Percentiles rank a stretch among this genome's conserved stretches.
Evolutionary conservation across 176 grass and related monocot genomes (phyloP).

Genomic region (Triticum dicoccoides): DNA sequence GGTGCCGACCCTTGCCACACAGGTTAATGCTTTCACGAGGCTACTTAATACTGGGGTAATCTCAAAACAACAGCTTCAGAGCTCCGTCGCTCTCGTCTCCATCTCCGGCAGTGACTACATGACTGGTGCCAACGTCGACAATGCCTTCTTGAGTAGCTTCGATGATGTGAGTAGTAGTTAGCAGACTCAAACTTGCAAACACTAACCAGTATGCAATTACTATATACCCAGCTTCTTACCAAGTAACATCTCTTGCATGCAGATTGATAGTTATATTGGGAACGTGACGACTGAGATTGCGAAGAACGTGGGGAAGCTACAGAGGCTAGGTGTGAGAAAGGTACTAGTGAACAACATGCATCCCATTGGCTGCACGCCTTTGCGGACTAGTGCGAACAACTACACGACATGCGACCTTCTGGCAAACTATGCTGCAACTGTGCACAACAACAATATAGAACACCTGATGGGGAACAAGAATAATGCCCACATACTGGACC

Average conservation of each 20-base stretch:
- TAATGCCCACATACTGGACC: not conserved
- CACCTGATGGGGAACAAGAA: not conserved
- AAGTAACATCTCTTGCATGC: not conserved
- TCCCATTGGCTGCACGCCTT: slow-evolving; percentile 48
- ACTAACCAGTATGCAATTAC: not conserved
- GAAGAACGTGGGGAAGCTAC: slow-evolving; percentile 10
- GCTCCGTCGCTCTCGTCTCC: slow-evolving; percentile 30
- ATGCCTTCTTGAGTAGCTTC: not conserved
- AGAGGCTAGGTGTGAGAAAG: slow-evolving; percentile 16
- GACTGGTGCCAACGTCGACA: not conserved
- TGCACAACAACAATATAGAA: not conserved
- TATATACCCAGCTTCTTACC: not conserved
- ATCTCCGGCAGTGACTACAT: slow-evolving; percentile 37
- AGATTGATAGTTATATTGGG: not conserved
- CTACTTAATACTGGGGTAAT: not conserved
- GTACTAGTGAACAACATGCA: not conserved
- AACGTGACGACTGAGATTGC: not conserved
- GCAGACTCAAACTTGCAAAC: not conserved
- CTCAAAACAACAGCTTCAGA: not conserved
- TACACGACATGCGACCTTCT: not conserved
- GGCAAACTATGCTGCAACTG: not conserved
- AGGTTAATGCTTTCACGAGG: not conserved
- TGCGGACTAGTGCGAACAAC: not conserved
- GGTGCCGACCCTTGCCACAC: not conserved
- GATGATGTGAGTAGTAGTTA: not conserved